phyloP scores from a whole-genome alignment of 2,329 filamentous ascomycete species.

The Xylaria sp. region DNA sequence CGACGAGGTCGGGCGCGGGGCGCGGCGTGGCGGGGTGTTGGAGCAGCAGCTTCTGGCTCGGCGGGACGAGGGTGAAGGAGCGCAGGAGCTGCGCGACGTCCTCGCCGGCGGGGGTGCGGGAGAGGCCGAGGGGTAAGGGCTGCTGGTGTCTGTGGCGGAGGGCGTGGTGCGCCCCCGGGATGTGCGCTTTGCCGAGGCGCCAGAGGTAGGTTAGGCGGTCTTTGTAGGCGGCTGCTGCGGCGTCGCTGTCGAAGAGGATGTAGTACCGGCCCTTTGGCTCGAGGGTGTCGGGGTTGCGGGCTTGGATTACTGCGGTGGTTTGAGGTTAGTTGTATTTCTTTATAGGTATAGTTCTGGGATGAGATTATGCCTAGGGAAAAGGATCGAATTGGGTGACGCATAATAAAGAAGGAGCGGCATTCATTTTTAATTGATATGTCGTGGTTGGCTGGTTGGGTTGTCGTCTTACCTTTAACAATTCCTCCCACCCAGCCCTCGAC shows the following conservation, averaged over 20 bases:
- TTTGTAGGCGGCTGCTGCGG: slow-evolving; percentile 71
- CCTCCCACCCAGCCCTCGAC: slow-evolving; percentile 75
- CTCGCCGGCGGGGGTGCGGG: slow-evolving; percentile 26
- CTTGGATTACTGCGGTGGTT: slow-evolving; percentile 65
- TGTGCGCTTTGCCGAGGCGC: slow-evolving; percentile 56
- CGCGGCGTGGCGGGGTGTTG: slow-evolving; percentile 35
- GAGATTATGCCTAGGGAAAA: not conserved
- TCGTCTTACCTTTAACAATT: slow-evolving; percentile 66
- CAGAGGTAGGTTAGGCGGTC: slow-evolving; percentile 64
- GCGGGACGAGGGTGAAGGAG: slow-evolving; percentile 51
- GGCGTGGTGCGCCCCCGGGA: slow-evolving; percentile 49
- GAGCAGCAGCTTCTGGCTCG: slow-evolving; percentile 42
- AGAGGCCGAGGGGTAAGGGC: slow-evolving; percentile 40
- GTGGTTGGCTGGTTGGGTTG: too few relatives aligned
- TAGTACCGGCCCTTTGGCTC: slow-evolving; percentile 73
- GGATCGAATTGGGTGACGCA: too few relatives aligned
- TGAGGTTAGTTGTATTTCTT: slow-evolving; percentile 6
- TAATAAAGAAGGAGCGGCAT: too few relatives aligned
- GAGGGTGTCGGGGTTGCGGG: slow-evolving; percentile 71
- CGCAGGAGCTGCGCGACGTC: slow-evolving; percentile 40
- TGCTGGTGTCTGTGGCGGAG: slow-evolving; percentile 26
- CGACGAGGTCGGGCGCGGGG: slow-evolving; percentile 42
- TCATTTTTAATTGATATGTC: too few relatives aligned
- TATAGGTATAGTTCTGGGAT: too few relatives aligned
- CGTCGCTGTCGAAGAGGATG: slow-evolving; percentile 71